These are phyloP conservation scores for Colletotrichum sp. DNA, from an alignment of 2,329 filamentous ascomycete genomes.

Conservation along the genomic window DNA sequence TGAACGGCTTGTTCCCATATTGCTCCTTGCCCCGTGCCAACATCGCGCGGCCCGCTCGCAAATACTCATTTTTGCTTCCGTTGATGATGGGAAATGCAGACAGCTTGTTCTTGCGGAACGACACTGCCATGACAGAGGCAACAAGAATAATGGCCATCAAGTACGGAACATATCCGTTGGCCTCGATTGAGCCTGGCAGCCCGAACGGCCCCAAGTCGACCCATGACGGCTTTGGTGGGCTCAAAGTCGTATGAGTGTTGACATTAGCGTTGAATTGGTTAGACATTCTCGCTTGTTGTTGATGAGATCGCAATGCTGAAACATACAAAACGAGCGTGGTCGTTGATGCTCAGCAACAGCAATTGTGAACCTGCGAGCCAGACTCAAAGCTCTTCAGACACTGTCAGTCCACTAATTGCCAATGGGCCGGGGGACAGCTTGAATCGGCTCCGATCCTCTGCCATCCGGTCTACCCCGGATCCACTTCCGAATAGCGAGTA, in stretches of 20 bases:
- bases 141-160: not conserved
- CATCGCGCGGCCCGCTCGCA: not conserved
- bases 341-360: not conserved
- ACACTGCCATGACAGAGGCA: not conserved
- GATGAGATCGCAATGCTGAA: not conserved
- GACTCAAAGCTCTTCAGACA: not conserved
- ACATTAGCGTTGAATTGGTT: not conserved
- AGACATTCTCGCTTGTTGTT: not conserved
- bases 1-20: not conserved
- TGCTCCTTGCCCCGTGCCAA: not conserved
- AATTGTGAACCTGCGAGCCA: not conserved
- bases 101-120: not conserved
- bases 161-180: not conserved
- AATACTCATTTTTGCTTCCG: constrained; percentile 1
- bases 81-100: not conserved
- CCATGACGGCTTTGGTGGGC: not conserved
- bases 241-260: not conserved
- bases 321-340: not conserved
- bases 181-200: not conserved
- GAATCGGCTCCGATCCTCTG: not conserved
- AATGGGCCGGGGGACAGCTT: not conserved
- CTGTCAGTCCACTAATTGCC: not conserved
- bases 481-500: not conserved
- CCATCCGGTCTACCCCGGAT: not conserved
- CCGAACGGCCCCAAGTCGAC: not conserved